Percentiles rank a stretch among this genome's conserved stretches.
Evolutionary conservation across 2,329 filamentous ascomycete genomes (phyloP).

Genomic region (Elsinoe australis): DNA sequence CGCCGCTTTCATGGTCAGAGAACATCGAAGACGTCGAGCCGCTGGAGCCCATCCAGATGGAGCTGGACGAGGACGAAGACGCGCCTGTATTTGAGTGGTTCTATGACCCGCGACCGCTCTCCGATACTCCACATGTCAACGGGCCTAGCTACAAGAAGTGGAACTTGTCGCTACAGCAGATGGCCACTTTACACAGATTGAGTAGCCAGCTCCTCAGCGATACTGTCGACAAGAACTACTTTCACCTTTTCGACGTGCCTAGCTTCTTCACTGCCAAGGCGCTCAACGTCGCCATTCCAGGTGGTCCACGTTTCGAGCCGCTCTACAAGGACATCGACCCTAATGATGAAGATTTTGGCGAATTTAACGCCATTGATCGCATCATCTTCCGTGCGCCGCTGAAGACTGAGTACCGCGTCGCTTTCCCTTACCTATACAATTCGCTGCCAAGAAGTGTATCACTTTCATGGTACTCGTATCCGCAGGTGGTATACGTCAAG

Average conservation of each 20-base stretch:
- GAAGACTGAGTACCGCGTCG: constrained; percentile 89
- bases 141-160: constrained; percentile 94
- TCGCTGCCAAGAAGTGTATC: constrained; percentile 90
- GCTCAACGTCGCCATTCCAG: constrained; percentile 93
- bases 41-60: constrained; percentile 95
- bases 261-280: constrained; percentile 95
- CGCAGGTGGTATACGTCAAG: constrained; percentile 83
- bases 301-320: constrained; percentile 91
- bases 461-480: constrained; percentile 86
- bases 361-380: constrained; percentile 98
- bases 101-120: constrained; percentile 84
- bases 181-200: constrained; percentile 88
- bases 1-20: constrained; percentile 93
- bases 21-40: constrained; percentile 99
- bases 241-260: constrained; percentile 91
- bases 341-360: constrained; percentile 97
- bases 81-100: constrained; percentile 91
- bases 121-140: constrained; percentile 90
- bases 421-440: constrained; percentile 93
- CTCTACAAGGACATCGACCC: constrained; percentile 98
- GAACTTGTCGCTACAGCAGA: constrained; percentile 88
- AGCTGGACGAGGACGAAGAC: constrained; percentile 90
- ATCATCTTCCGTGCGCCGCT: constrained; percentile 97
- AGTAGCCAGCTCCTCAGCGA: constrained; percentile 88
- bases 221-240: constrained; percentile 92